These are phyloP conservation scores for Dalbergia oliveri DNA, from an alignment of 306 rosid species.

Conservation along the genomic window DNA sequence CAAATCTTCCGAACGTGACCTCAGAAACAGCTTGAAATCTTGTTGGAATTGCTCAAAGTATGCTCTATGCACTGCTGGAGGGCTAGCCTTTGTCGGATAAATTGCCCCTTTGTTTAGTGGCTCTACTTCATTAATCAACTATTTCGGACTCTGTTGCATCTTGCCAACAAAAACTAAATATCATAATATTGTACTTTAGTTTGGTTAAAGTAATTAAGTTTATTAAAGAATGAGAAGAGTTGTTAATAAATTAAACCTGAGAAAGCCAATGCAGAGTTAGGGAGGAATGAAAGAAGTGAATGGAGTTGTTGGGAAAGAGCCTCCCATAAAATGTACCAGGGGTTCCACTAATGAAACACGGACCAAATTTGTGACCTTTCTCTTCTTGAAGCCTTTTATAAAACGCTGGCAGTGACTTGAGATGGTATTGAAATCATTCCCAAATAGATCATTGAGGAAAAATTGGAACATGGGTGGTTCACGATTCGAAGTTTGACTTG, in stretches of 20 bases:
- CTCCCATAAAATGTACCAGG: slow-evolving; percentile 68
- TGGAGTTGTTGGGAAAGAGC: slow-evolving; percentile 53
- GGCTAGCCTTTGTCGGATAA: slow-evolving; percentile 44
- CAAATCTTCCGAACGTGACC: slow-evolving; percentile 54
- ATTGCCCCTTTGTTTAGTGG: background rate
- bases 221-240: too few species aligned
- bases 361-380: slow-evolving; percentile 22
- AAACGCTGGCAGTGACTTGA: slow-evolving; percentile 50
- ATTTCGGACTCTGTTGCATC: background rate
- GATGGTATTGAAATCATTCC: slow-evolving; percentile 62
- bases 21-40: slow-evolving; percentile 52
- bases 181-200: background rate
- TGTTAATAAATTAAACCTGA: slow-evolving; percentile 31
- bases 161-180: background rate
- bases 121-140: background rate
- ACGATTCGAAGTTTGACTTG: background rate
- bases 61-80: slow-evolving; percentile 44
- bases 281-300: slow-evolving; percentile 60
- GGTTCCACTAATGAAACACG: slow-evolving; percentile 54
- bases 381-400: background rate
- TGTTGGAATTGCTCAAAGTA: slow-evolving; percentile 51
- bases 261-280: slow-evolving; percentile 59
- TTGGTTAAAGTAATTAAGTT: too few species aligned
- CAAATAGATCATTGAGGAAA: slow-evolving; percentile 61
- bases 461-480: slow-evolving; percentile 42